phyloP scores from a whole-genome alignment of 2,329 filamentous ascomycete genomes.

The Ampelomyces quisqualis region DNA sequence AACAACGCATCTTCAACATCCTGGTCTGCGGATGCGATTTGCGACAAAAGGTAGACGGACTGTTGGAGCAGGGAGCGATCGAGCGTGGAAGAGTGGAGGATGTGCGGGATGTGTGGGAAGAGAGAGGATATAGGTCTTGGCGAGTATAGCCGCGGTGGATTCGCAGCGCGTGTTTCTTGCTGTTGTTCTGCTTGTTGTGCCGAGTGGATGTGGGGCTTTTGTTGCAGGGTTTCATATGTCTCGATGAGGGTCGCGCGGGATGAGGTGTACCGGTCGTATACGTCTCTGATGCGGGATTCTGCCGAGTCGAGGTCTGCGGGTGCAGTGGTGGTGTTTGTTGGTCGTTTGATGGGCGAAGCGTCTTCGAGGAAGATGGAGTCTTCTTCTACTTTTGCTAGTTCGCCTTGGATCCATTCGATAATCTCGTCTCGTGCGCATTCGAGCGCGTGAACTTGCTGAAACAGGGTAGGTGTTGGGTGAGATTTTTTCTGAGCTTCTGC shows the following conservation, averaged over 20 bases:
- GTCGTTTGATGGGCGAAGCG: constrained; percentile 35
- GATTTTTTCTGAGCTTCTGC: constrained; percentile 14
- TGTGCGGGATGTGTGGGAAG: constrained; percentile 33
- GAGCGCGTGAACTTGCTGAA: constrained; percentile 44
- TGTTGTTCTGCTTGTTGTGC: too few relatives aligned
- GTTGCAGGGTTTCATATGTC: constrained; percentile 22
- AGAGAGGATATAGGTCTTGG: constrained; percentile 23
- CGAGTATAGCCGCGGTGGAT: too few relatives aligned
- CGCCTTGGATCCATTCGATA: constrained; percentile 54
- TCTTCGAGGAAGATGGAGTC: constrained; percentile 40
- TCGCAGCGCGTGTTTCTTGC: too few relatives aligned
- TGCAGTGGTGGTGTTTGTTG: neutral
- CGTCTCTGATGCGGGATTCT: constrained; percentile 27
- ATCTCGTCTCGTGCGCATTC: constrained; percentile 51
- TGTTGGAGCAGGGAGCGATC: constrained; percentile 40
- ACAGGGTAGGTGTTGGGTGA: constrained; percentile 12
- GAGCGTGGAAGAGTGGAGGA: constrained; percentile 25
- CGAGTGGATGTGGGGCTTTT: neutral
- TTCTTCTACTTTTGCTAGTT: constrained; percentile 47
- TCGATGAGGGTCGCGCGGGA: constrained; percentile 27
- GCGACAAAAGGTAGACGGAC: constrained; percentile 36
- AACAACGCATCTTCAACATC: constrained; percentile 32
- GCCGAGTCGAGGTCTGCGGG: constrained; percentile 20
- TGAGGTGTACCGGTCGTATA: constrained; percentile 36
- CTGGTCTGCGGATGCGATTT: constrained; percentile 34